Conservation (phyloP, 306 rosid genomes). For the Cucurbita pepo region DNA sequence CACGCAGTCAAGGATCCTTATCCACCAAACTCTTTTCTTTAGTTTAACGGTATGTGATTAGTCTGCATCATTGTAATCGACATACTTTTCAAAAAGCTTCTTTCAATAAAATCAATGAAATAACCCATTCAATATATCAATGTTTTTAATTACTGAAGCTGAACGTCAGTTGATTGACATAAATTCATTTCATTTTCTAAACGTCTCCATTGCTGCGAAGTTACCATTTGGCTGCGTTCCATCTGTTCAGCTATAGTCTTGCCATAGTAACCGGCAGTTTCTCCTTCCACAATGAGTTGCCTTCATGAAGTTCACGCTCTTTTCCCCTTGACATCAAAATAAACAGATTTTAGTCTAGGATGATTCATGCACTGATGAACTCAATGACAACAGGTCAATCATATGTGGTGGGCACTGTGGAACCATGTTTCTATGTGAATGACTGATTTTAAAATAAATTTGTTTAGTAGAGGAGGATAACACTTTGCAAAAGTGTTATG, state of each 20-base stretch:
- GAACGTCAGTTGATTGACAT: neutral
- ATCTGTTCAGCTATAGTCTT: neutral
- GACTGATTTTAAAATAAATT: neutral
- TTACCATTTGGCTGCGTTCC: neutral
- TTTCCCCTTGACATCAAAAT: neutral
- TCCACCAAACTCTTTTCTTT: too few relatives aligned
- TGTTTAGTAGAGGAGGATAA: neutral
- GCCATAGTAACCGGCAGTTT: neutral
- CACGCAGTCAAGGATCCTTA: neutral
- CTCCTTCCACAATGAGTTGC: neutral
- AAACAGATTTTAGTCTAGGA: neutral
- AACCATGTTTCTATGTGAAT: neutral
- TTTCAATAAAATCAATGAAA: neutral
- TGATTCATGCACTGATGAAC: neutral
- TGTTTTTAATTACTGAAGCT: neutral
- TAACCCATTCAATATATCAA: neutral
- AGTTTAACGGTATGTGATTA: too few relatives aligned
- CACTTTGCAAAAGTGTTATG: neutral
- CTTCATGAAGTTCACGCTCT: neutral
- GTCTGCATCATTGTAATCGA: neutral
- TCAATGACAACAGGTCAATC: neutral
- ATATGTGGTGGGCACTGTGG: neutral
- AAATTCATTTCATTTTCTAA: neutral
- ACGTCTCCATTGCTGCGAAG: neutral
- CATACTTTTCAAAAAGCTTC: neutral